Conservation (phyloP, 202 grass and related monocot genomes). For the Setaria viridis region DNA sequence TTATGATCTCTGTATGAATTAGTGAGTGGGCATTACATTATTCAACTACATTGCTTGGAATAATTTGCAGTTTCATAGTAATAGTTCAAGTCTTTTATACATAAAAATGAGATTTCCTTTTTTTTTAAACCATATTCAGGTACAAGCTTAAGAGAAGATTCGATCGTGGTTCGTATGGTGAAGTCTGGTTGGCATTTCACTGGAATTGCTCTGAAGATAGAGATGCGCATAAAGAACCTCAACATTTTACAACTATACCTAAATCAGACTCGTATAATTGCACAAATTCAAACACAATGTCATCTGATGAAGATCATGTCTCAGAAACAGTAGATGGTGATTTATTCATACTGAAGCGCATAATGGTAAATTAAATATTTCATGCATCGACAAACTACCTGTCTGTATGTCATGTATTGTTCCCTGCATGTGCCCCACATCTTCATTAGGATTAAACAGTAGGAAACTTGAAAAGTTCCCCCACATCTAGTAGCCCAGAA, state of each 20-base stretch:
- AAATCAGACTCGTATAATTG: slow-evolving; percentile 56
- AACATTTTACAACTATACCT: slow-evolving; percentile 47
- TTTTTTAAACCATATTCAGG: slow-evolving; percentile 54
- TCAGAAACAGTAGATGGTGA: slow-evolving; percentile 63
- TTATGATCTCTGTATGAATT: slow-evolving; percentile 17
- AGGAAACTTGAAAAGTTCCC: background rate
- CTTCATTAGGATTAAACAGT: slow-evolving; percentile 8
- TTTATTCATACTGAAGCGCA: slow-evolving; percentile 99
- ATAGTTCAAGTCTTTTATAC: slow-evolving; percentile 36
- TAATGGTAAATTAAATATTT: slow-evolving; percentile 73
- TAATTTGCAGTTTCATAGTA: slow-evolving; percentile 2
- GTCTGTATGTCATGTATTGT: slow-evolving; percentile 4
- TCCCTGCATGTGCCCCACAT: background rate
- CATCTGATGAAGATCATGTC: slow-evolving; percentile 54
- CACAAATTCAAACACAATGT: slow-evolving; percentile 51
- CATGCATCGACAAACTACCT: slow-evolving; percentile 24
- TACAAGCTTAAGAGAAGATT: slow-evolving; percentile 96
- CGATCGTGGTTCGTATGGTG: slow-evolving; percentile 95
- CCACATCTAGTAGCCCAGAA: background rate
- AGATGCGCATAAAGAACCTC: slow-evolving; percentile 49
- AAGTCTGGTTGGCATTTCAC: slow-evolving; percentile 99
- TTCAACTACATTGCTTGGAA: background rate
- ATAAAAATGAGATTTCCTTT: slow-evolving; percentile 12
- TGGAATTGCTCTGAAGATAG: slow-evolving; percentile 89
- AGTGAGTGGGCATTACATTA: background rate